Conservation (phyloP, 805 yeast species). For the Wickerhamomyces strasburgensis region DNA sequence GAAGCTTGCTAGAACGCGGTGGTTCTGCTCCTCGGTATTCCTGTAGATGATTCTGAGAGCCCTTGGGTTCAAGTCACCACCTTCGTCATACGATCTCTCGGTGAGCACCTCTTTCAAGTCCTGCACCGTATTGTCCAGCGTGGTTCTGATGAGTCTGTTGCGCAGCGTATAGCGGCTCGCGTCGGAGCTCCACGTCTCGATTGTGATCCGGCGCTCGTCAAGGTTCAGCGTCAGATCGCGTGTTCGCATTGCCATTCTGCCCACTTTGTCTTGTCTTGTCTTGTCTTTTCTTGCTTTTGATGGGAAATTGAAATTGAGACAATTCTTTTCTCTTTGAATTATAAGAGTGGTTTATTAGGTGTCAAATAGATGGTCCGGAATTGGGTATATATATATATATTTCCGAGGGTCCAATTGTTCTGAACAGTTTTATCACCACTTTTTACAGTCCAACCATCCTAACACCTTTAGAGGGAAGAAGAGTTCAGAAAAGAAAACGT, state of each 20-base stretch:
- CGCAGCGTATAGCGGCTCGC: slow-evolving; percentile 9
- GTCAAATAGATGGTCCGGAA: too few species aligned
- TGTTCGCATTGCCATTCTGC: slow-evolving; percentile 14
- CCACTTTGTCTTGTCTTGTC: neutral
- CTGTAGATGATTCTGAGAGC: slow-evolving; percentile 11
- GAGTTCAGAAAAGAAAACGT: too few species aligned
- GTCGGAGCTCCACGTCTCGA: slow-evolving; percentile 22
- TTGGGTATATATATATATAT: too few species aligned
- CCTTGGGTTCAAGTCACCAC: slow-evolving; percentile 16
- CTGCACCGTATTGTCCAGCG: slow-evolving; percentile 22
- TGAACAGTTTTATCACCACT: too few species aligned
- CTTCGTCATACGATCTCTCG: slow-evolving; percentile 12
- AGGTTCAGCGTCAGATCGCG: slow-evolving; percentile 20
- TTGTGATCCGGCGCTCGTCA: slow-evolving; percentile 6
- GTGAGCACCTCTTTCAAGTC: slow-evolving; percentile 23
- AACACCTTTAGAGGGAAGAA: too few species aligned
- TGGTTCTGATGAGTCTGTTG: slow-evolving; percentile 18
- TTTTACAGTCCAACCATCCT: too few species aligned
- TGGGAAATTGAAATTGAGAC: too few species aligned
- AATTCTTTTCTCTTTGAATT: too few species aligned
- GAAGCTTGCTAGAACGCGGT: slow-evolving; percentile 12
- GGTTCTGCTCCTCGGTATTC: slow-evolving; percentile 11
- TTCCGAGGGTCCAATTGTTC: too few species aligned
- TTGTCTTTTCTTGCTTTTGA: neutral
- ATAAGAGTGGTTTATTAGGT: too few species aligned